Conservation (phyloP, 176 grass and related monocot genomes). For the Oryza meridionalis region DNA sequence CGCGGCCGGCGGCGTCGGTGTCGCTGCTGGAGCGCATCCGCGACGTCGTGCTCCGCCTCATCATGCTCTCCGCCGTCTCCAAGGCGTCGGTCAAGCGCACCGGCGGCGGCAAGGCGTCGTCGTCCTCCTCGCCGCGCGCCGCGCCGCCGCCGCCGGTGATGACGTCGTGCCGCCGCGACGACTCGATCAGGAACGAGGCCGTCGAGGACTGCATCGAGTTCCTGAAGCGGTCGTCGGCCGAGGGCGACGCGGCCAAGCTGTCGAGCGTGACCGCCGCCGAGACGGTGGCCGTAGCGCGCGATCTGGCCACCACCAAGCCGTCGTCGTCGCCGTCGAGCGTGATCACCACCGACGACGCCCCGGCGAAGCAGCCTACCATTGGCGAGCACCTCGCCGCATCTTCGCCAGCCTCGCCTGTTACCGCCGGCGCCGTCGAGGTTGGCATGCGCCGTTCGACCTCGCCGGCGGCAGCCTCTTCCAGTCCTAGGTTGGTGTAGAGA, state of each 20-base stretch:
- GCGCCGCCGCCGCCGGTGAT: neutral
- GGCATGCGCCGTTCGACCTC: neutral
- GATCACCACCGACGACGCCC: neutral
- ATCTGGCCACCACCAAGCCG: neutral
- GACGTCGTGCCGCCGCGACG: constrained; percentile 46
- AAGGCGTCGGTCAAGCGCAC: constrained; percentile 33
- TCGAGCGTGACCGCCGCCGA: constrained; percentile 31
- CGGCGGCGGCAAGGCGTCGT: constrained; percentile 26
- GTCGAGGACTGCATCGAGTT: constrained; percentile 85
- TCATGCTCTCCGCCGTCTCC: constrained; percentile 71
- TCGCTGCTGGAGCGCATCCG: constrained; percentile 71
- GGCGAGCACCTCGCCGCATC: neutral
- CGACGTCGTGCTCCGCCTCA: constrained; percentile 65
- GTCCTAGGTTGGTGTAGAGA: neutral
- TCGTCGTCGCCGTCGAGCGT: too few species aligned
- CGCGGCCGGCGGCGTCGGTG: constrained; percentile 49
- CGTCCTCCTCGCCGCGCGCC: constrained; percentile 16
- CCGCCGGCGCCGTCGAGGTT: neutral
- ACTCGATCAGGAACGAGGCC: constrained; percentile 62
- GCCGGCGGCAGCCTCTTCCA: neutral
- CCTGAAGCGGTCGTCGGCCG: constrained; percentile 67
- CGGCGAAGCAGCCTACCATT: neutral
- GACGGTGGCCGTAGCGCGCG: neutral
- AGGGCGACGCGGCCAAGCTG: constrained; percentile 54
- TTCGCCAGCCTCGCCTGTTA: neutral